These are phyloP conservation scores for Paralagenidium karlingii DNA, from an alignment of 352 stramenopile species.

Conservation along the genomic window DNA sequence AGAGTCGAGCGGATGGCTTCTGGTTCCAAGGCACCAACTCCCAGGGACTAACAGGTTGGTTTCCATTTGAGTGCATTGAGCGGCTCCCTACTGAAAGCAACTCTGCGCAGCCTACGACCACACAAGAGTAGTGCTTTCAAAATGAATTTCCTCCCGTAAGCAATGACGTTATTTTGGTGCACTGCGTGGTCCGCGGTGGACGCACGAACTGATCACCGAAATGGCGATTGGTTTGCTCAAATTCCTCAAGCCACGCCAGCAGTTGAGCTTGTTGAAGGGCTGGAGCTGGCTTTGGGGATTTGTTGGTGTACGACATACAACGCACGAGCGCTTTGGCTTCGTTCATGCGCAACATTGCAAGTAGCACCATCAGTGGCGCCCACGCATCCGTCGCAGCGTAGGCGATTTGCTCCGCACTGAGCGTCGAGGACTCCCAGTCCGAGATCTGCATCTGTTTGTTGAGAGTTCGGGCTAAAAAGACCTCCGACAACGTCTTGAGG, in stretches of 20 bases:
- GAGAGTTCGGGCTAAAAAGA: conserved; percentile 57
- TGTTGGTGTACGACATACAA: no score
- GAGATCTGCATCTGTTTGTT: conserved; percentile 82
- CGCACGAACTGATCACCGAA: no score
- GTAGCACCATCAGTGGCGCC: conserved; percentile 60
- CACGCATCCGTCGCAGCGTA: conserved; percentile 77
- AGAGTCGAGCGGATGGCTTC: conserved; percentile 11
- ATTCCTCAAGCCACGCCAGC: no score
- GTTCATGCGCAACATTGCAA: conserved; percentile 59
- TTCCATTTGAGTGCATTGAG: conserved; percentile 14
- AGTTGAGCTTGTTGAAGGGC: no score
- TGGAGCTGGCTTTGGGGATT: no score
- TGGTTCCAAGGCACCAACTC: conserved; percentile 7
- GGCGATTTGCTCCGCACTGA: conserved; percentile 58
- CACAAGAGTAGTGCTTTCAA: no score
- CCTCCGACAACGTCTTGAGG: conserved; percentile 53
- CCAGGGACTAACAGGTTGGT: conserved; percentile 5
- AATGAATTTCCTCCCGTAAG: no score
- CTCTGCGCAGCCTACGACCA: no score
- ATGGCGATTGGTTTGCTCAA: no score
- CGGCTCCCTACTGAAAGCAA: no score
- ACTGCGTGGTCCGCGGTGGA: no score
- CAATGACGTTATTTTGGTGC: no score
- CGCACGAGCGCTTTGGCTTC: conserved; percentile 35
- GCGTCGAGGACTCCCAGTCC: conserved; percentile 54